phyloP scores from a whole-genome alignment of 306 rosid genomes.

The Fragaria nilgerrensis region DNA sequence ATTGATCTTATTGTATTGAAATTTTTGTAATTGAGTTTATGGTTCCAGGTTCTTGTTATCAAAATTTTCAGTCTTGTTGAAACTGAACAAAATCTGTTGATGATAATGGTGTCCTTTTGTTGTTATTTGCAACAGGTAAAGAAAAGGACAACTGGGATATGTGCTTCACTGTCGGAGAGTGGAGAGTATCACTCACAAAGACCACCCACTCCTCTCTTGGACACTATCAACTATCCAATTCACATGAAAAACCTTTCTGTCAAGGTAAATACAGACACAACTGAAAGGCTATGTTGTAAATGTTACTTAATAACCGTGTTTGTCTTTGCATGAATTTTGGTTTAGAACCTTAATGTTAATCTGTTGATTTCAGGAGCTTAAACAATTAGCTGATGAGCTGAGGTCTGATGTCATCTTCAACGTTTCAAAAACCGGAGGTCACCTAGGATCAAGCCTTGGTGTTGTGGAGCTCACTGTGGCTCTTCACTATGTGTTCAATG shows the following conservation, averaged over 20 bases:
- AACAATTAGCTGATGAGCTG: constrained; percentile 84
- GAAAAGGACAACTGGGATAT: constrained; percentile 51
- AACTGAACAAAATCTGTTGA: not conserved
- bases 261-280: constrained; percentile 46
- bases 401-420: constrained; percentile 94
- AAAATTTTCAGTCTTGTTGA: not conserved
- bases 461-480: constrained; percentile 98
- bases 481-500: constrained; percentile 85
- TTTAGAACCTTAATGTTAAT: not conserved
- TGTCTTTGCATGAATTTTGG: constrained; percentile 3
- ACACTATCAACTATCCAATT: constrained; percentile 84
- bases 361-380: constrained; percentile 63
- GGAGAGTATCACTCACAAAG: constrained; percentile 72
- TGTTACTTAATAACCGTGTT: not conserved
- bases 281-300: constrained; percentile 8
- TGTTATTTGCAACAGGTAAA: constrained; percentile 41
- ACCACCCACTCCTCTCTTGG: constrained; percentile 90
- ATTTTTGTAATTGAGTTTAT: not conserved
- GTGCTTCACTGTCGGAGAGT: constrained; percentile 72
- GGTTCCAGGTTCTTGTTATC: not conserved
- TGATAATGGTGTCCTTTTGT: constrained; percentile 13
- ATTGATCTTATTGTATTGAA: not conserved
- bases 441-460: constrained; percentile 93
- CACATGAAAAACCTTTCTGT: constrained; percentile 92
- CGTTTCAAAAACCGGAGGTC: constrained; percentile 97